Conservation (phyloP, 2,329 filamentous ascomycete species). For the Paramyrothecium sp. region DNA sequence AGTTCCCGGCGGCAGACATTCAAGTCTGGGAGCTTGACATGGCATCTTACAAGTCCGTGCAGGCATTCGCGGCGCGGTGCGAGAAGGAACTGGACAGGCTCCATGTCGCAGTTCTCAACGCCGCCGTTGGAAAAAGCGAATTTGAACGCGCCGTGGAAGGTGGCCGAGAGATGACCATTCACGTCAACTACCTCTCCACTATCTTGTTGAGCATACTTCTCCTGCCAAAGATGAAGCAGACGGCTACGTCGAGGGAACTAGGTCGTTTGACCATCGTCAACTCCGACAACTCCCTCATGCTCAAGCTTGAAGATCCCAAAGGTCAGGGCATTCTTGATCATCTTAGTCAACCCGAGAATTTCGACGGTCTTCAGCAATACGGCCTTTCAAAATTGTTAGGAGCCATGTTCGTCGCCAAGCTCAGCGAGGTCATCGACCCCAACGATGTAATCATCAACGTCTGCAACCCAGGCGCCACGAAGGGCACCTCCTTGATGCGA, state of each 20-base stretch:
- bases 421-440: neutral
- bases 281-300: conserved; percentile 21
- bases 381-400: neutral
- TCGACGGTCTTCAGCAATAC: neutral
- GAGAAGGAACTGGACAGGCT: neutral
- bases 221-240: neutral
- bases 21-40: conserved; percentile 9
- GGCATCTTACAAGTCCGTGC: conserved; percentile 4
- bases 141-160: conserved; percentile 15
- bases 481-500: neutral
- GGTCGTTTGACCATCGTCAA: conserved; percentile 21
- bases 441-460: neutral
- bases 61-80: neutral
- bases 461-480: neutral
- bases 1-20: conserved; percentile 5
- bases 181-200: conserved; percentile 34
- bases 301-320: conserved; percentile 9
- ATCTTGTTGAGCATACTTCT: conserved; percentile 8
- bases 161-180: conserved; percentile 35
- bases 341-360: neutral
- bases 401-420: neutral
- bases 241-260: conserved; percentile 15
- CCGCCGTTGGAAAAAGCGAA: conserved; percentile 6
- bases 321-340: neutral
- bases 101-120: neutral